Percentiles rank a stretch among this genome's conserved stretches.
These are phyloP conservation scores for Neurospora sp. DNA, from an alignment of 495 filamentous ascomycete species.

Conservation along the genomic window DNA sequence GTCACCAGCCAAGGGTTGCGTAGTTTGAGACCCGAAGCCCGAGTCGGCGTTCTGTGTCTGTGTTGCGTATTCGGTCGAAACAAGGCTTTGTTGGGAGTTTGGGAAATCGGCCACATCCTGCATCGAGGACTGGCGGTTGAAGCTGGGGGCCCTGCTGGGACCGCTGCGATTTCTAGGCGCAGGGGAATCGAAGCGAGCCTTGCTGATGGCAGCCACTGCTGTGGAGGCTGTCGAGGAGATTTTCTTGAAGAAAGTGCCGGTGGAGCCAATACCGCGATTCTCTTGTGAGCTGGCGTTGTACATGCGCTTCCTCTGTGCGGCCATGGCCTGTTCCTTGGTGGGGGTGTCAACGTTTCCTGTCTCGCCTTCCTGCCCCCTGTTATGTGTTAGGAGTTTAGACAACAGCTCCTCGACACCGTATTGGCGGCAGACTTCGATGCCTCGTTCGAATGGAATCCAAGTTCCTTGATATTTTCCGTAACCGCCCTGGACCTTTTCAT, in stretches of 20 bases:
- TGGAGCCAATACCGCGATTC: slow-evolving; percentile 52
- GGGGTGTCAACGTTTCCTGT: slow-evolving; percentile 67
- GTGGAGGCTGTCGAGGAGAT: slow-evolving; percentile 88
- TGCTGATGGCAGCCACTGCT: slow-evolving; percentile 89
- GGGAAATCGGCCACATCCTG: slow-evolving; percentile 44
- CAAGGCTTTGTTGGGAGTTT: slow-evolving; percentile 42
- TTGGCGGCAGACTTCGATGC: slow-evolving; percentile 83
- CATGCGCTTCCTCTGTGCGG: slow-evolving; percentile 84
- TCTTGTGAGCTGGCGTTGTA: slow-evolving; percentile 65
- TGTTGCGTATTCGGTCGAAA: slow-evolving; percentile 26
- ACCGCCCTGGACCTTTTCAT: slow-evolving; percentile 97
- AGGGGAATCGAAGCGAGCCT: slow-evolving; percentile 85
- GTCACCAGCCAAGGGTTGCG: slow-evolving; percentile 41
- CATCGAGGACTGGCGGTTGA: slow-evolving; percentile 49
- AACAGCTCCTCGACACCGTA: slow-evolving; percentile 89
- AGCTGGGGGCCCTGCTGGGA: slow-evolving; percentile 39
- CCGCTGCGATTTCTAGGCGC: slow-evolving; percentile 49
- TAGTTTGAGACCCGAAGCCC: slow-evolving; percentile 29
- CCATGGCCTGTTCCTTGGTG: slow-evolving; percentile 99
- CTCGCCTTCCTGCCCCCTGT: slow-evolving; percentile 72
- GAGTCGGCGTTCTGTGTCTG: slow-evolving; percentile 33
- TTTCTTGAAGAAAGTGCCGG: slow-evolving; percentile 89
- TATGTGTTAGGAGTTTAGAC: slow-evolving; percentile 76
- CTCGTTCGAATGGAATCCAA: slow-evolving; percentile 88
- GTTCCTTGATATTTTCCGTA: slow-evolving; percentile 99